Percentiles rank a stretch among this genome's conserved stretches.
Conservation (phyloP, 2,329 filamentous ascomycete genomes). For the Cryphonectria japonica region DNA sequence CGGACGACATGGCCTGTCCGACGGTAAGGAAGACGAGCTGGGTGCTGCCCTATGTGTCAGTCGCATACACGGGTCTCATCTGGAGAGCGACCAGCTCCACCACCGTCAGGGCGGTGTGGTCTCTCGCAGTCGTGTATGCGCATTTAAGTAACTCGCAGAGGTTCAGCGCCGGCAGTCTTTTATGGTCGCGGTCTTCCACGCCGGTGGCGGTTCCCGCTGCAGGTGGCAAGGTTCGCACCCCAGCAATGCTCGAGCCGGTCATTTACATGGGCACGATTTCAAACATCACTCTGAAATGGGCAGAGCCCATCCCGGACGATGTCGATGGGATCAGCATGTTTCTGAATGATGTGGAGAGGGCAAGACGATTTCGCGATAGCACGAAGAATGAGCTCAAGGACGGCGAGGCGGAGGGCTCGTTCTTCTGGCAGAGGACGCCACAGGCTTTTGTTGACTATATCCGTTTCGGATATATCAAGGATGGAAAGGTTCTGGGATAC, state of each 20-base stretch:
- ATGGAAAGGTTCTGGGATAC: slow-evolving; percentile 23
- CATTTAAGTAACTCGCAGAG: background rate
- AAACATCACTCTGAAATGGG: slow-evolving; percentile 80
- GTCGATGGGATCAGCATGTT: slow-evolving; percentile 79
- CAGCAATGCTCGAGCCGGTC: slow-evolving; percentile 24
- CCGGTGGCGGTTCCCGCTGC: background rate
- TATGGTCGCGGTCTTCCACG: background rate
- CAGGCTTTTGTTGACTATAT: slow-evolving; percentile 32
- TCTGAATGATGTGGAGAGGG: slow-evolving; percentile 84
- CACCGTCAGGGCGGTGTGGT: slow-evolving; percentile 36
- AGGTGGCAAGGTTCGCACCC: background rate
- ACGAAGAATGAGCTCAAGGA: slow-evolving; percentile 16
- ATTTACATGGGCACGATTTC: slow-evolving; percentile 74
- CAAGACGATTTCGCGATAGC: slow-evolving; percentile 58
- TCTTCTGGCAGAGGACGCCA: slow-evolving; percentile 29
- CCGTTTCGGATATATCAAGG: slow-evolving; percentile 30
- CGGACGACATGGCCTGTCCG: slow-evolving; percentile 56
- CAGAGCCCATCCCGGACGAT: slow-evolving; percentile 47
- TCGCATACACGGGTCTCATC: slow-evolving; percentile 77
- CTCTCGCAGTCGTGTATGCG: slow-evolving; percentile 13
- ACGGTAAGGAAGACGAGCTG: slow-evolving; percentile 81
- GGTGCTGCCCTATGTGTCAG: slow-evolving; percentile 81
- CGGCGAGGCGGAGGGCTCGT: slow-evolving; percentile 7
- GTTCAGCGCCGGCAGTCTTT: background rate
- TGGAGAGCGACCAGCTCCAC: slow-evolving; percentile 82